Evolutionary conservation across 164 flowering plant genomes (phyloP).

Genomic region (Vitis labrusca): DNA sequence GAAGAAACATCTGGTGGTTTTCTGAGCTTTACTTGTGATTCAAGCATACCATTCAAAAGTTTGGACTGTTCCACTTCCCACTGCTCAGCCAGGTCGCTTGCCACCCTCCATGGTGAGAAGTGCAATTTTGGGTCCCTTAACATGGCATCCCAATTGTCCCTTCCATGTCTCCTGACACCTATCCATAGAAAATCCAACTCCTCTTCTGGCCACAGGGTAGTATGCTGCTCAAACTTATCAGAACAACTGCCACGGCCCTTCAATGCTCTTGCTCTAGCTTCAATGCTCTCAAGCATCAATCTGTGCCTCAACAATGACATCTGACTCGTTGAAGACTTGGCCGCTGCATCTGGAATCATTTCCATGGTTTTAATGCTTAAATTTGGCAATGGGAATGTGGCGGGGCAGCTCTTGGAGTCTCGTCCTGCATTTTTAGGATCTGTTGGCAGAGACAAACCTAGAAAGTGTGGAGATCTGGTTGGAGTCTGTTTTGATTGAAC

Average conservation of each 20-base stretch:
- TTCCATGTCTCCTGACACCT: constrained; percentile 73
- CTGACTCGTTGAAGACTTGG: constrained; percentile 22
- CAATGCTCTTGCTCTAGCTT: constrained; percentile 28
- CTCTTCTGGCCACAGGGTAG: constrained; percentile 56
- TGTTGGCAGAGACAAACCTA: constrained; percentile 26
- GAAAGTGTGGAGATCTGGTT: constrained; percentile 12
- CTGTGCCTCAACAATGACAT: constrained; percentile 28
- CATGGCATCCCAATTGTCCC: constrained; percentile 61
- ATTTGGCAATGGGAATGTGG: constrained; percentile 11
- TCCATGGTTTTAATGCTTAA: constrained; percentile 8
- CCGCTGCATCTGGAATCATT: constrained; percentile 9
- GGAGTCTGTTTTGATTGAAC: constrained; percentile 9
- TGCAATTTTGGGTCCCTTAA: constrained; percentile 54
- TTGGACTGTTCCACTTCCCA: constrained; percentile 57
- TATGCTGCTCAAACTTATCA: constrained; percentile 19
- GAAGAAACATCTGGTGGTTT: constrained; percentile 8
- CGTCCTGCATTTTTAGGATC: constrained; percentile 9
- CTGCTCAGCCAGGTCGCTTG: constrained; percentile 49
- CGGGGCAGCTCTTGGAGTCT: constrained; percentile 5
- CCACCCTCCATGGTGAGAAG: constrained; percentile 44
- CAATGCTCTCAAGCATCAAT: constrained; percentile 50
- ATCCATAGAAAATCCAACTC: constrained; percentile 75
- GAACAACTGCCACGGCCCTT: constrained; percentile 20
- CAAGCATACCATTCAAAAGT: constrained; percentile 19
- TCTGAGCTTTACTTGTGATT: constrained; percentile 9